Conservation (phyloP, 139 green algal species). For the Bryopsis sp. region DNA sequence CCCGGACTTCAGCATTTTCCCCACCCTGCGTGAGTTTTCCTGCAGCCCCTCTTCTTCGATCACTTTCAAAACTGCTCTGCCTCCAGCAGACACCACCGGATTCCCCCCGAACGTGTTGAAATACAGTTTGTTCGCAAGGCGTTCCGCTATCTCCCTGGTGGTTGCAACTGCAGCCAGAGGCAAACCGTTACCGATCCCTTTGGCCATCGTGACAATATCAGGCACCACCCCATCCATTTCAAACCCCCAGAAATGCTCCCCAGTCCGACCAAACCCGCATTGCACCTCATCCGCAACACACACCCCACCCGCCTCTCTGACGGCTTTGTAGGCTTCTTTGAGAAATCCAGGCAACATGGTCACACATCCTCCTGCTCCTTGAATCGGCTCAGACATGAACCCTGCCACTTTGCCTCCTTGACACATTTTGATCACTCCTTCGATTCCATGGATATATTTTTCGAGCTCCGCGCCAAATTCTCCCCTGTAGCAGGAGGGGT, state of each 20-base stretch:
- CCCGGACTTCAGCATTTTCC: constrained; percentile 44
- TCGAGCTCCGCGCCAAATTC: constrained; percentile 72
- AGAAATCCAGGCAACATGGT: constrained; percentile 81
- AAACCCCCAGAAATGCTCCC: constrained; percentile 92
- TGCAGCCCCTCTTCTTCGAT: constrained; percentile 68
- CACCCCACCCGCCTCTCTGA: constrained; percentile 80
- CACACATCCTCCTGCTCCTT: constrained; percentile 80
- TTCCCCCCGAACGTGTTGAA: constrained; percentile 99
- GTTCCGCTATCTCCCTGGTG: constrained; percentile 75
- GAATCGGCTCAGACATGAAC: constrained; percentile 91
- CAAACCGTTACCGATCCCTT: constrained; percentile 96
- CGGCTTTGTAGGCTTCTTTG: constrained; percentile 72
- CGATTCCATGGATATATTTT: constrained; percentile 64
- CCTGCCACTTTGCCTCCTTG: constrained; percentile 50
- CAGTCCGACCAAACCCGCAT: constrained; percentile 93
- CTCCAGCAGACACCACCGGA: constrained; percentile 81
- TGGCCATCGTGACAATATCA: constrained; percentile 94
- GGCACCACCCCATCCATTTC: constrained; percentile 58
- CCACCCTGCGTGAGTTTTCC: constrained; percentile 54
- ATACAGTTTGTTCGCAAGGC: constrained; percentile 59
- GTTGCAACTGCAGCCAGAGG: constrained; percentile 94
- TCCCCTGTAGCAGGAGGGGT: constrained; percentile 87
- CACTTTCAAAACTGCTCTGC: constrained; percentile 79
- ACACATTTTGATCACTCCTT: constrained; percentile 21
- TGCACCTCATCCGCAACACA: constrained; percentile 98